Evolutionary conservation across 176 grass and related monocot species (phyloP), one percentile per base, ranked within the genome.

Genomic region (Carex myosuroides): DNA sequence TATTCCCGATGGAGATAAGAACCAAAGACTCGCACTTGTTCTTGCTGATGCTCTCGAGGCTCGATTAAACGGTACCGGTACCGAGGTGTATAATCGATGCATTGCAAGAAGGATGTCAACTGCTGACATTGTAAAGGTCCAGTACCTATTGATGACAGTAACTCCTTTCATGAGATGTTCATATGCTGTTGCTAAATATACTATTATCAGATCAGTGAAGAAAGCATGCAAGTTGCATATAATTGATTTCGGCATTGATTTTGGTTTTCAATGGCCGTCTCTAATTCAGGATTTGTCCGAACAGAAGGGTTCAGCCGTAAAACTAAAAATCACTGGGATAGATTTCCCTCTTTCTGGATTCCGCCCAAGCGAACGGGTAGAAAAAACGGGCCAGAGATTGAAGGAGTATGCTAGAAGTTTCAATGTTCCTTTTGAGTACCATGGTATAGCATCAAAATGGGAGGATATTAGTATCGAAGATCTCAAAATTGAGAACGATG

Each of bases 341-440:
- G 69, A 73, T 73, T 73, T 73, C 69, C 61, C 85, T 52, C 60
- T 48, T 37, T 72, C 85, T 64, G 85, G 85, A 41, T 86, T 86
- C 22, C 85, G 85, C 39, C 85, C 85, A 3, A 57, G 72, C 14
- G 85, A 86, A 22, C 35, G 22, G 32, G 79, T 86, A 2, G 85
- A 86, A 44, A 61, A 79, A 29, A 80, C 85, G 2, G 85, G 85
- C 0, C 59, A 76, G 17, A 79, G 85, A 41, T 67, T 86, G 3
- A 59, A 76, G 56, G 85, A 86, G 66, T 86, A 86, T 70, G 85
- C 85, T 37, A 48, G 56, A 70, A 86, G 85, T 80, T 86, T 86
- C 10, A 14, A 70, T 70, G 85, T 86, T 86, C 85, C 85, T 20
- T 86, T 86, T 52, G 73, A 86, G 74, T 86, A 86, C 66, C 59